phyloP scores from a whole-genome alignment of 176 grass and related monocot species.

The Oryza rufipogon region DNA sequence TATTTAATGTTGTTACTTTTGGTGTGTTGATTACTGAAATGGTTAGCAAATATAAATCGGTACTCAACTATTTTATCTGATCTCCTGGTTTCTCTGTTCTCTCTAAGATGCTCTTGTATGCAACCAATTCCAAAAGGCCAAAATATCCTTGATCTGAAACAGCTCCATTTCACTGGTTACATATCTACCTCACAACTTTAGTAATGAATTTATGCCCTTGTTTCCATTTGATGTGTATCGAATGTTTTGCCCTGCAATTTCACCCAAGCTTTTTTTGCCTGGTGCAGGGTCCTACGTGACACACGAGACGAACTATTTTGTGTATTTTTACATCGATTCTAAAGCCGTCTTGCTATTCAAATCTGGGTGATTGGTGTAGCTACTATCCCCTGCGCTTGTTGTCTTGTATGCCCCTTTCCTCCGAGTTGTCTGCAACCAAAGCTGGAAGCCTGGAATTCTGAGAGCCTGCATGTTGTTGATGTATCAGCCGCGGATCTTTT shows the following conservation, averaged over 20 bases:
- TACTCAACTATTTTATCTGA: neutral
- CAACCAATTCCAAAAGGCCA: neutral
- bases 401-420: conserved; percentile 1
- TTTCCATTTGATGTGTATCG: neutral
- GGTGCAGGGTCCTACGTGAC: conserved; percentile 75
- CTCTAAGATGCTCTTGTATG: neutral
- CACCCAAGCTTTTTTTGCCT: conserved; percentile 11
- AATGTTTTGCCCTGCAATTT: neutral
- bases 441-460: conserved; percentile 37
- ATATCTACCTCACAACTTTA: neutral
- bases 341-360: conserved; percentile 88
- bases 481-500: conserved; percentile 4
- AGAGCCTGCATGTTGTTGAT: conserved; percentile 37
- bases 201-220: neutral
- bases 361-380: conserved; percentile 59
- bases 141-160: neutral
- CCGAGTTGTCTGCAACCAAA: neutral
- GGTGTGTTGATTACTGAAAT: neutral
- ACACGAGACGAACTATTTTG: conserved; percentile 80
- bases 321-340: conserved; percentile 85
- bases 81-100: neutral
- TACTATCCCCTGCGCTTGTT: neutral
- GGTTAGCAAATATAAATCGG: neutral
- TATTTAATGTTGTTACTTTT: neutral
- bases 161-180: neutral